Base-by-base conservation (phyloP, 352 stramenopile species). In the Pythium apleroticum region DNA sequence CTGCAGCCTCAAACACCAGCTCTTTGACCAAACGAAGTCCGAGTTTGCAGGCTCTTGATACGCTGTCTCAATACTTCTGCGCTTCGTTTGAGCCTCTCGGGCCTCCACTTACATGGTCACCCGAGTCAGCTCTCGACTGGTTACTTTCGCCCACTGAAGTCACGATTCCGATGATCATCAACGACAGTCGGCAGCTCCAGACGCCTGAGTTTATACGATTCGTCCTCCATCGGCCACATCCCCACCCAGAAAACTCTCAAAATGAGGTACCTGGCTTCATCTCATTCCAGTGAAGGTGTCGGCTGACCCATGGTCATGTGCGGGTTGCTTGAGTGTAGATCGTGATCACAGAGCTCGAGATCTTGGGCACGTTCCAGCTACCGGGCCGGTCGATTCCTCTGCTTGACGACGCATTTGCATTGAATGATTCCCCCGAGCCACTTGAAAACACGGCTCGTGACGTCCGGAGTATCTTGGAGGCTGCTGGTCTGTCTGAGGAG, bases 51-150 rank as follows among this genome's bases (percentile, higher is more conserved):
- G 20, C 31, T 7, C 15, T 56, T 6, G 68, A 74, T 46, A 7
- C 33, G 12, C 24, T 68, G 1, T 74, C 68, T 0, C 52, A 57
- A 15, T 74, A 70, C 20, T 59, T 55, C 4, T 68, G 58, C 27
- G 57, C 62, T 1, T 9, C 8, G 3, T 74, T 74, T 43, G 19
- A 53, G 15, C 35, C 35, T 4, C 14, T 66, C 37, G 5, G 15
- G 10, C 4, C 37, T 22, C 24, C 48, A n/a, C n/a, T 66, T 3
- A 1, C 22, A 6, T 73, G 60, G 66, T 57, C 66, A 15, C 66
- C 66, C 1, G 54, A 73, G 25, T 73, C 66, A 20, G 56, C 48
- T 9, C 52, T 73, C 2, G 10, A 19, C 45, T 52, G 55, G 54
- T 39, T 52, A 1, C n/a, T 69, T 17, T 15, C 31, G 24, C 6